Conservation (phyloP, 768 basidiomycete genomes). For the Chlorophyllum brunneum region DNA sequence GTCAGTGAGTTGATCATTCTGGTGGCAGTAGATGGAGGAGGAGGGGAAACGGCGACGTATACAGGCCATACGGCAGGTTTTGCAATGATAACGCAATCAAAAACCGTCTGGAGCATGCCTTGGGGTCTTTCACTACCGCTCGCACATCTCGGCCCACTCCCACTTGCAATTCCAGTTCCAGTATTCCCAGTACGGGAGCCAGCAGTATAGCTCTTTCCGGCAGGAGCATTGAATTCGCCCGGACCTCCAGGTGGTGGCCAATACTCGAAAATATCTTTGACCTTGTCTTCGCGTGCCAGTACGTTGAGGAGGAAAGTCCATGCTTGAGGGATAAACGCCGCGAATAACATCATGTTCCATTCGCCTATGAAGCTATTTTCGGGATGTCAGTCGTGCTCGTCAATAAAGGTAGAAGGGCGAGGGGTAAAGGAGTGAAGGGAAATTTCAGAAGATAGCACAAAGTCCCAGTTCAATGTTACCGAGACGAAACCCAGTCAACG, state of each 20-base stretch:
- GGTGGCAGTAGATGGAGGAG: background rate
- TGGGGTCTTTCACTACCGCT: conserved; percentile 26
- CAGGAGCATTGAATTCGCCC: background rate
- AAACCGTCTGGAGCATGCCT: conserved; percentile 25
- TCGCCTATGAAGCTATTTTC: conserved; percentile 35
- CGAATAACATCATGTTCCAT: conserved; percentile 47
- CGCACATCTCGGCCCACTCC: conserved; percentile 17
- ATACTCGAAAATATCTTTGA: conserved; percentile 29
- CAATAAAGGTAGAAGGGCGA: too few relatives aligned
- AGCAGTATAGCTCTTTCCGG: background rate
- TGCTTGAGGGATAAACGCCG: conserved; percentile 39
- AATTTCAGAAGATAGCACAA: too few relatives aligned
- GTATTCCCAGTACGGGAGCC: conserved; percentile 9
- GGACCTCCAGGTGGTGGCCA: conserved; percentile 33
- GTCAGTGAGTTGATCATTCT: background rate
- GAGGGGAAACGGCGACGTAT: background rate
- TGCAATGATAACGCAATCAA: conserved; percentile 21
- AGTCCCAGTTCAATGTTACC: too few relatives aligned
- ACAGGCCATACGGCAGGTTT: conserved; percentile 32
- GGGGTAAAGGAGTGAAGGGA: background rate
- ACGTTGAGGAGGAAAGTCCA: conserved; percentile 35
- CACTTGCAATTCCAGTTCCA: conserved; percentile 26
- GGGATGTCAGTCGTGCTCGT: background rate
- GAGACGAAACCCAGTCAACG: too few relatives aligned
- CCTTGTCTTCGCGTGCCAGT: conserved; percentile 20